A percentile compares a stretch with the other conserved stretches of the same genome.
phyloP scores from a whole-genome alignment of 257 asterid genomes.

The Capsicum baccatum region DNA sequence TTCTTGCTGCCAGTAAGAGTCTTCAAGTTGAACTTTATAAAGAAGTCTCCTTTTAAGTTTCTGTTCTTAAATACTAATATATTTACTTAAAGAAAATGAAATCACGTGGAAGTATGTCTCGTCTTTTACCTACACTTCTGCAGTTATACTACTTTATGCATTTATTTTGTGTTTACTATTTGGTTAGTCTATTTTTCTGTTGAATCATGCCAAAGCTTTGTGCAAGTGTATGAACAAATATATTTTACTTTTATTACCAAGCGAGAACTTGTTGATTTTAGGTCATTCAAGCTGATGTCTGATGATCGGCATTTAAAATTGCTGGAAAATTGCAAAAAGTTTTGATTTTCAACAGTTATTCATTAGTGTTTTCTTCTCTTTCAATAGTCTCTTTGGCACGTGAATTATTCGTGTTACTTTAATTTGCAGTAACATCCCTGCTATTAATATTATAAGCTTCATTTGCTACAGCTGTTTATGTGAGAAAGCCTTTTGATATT shows the following conservation, averaged over 20 bases:
- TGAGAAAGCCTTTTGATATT: neutral
- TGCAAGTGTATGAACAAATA: neutral
- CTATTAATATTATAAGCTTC: neutral
- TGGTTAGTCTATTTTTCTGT: neutral
- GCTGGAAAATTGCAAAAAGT: neutral
- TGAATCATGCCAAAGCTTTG: neutral
- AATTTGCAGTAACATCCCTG: constrained; percentile 2
- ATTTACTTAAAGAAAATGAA: neutral
- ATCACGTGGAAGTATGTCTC: neutral
- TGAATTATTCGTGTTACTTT: neutral
- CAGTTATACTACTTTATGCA: constrained; percentile 4
- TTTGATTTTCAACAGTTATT: neutral
- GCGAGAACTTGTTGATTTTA: neutral
- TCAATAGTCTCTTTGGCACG: neutral
- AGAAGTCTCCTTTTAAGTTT: constrained; percentile 29
- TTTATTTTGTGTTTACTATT: constrained; percentile 15
- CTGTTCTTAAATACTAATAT: constrained; percentile 11
- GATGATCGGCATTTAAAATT: neutral
- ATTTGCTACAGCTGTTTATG: constrained; percentile 21
- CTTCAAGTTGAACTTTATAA: constrained; percentile 18
- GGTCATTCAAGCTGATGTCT: neutral
- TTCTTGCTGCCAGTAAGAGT: constrained; percentile 63
- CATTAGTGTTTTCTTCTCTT: constrained; percentile 11
- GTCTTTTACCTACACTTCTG: constrained; percentile 9
- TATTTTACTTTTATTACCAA: neutral